These are phyloP conservation scores for Solanum appendiculatum DNA, from an alignment of 257 asterid genomes.

Conservation along the genomic window DNA sequence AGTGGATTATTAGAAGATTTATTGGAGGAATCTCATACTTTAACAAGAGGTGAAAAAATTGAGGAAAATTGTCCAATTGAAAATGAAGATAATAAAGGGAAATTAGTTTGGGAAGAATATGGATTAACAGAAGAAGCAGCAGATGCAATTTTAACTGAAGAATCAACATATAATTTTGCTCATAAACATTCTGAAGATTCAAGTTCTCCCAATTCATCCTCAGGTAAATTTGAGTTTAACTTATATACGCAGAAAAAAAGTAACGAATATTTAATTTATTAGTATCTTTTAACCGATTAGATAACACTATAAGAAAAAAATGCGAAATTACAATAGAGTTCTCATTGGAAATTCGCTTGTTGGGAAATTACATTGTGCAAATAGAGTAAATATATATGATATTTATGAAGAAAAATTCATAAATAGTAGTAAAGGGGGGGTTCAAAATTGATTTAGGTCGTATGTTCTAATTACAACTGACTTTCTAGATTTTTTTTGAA, in stretches of 20 bases:
- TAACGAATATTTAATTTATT: too few relatives aligned
- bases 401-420: too few relatives aligned
- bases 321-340: neutral
- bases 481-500: neutral
- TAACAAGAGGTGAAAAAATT: constrained; percentile 10
- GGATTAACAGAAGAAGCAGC: constrained; percentile 6
- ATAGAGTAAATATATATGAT: neutral
- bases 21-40: constrained; percentile 32
- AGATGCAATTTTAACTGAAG: constrained; percentile 7
- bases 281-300: neutral
- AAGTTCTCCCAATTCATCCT: neutral
- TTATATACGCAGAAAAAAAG: neutral
- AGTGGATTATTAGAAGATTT: constrained; percentile 55
- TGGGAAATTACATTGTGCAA: neutral
- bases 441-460: neutral
- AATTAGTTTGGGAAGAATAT: constrained; percentile 7
- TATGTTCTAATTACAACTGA: neutral
- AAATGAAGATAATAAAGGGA: neutral
- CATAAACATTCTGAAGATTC: constrained; percentile 21
- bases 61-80: neutral
- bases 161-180: neutral
- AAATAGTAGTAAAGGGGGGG: neutral
- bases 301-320: neutral
- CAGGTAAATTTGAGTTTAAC: neutral
- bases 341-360: neutral